Base-by-base conservation (phyloP, 2,329 filamentous ascomycete species). In the Phaeosphaeria sp. region DNA sequence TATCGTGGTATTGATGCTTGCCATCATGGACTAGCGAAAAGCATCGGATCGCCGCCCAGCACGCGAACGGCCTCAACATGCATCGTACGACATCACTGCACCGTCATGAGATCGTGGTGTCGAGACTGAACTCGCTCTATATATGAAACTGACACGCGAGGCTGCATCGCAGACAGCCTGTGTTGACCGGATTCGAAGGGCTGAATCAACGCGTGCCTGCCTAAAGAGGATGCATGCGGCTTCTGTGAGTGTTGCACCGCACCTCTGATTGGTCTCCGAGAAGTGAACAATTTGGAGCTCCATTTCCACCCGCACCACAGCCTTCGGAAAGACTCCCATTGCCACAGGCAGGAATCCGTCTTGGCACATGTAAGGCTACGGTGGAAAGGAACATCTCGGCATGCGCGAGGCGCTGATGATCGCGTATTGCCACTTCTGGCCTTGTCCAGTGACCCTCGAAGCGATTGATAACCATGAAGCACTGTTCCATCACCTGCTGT, bases 301-400 rank as follows among this genome's bases (percentile, higher is more conserved):
- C 36, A 49, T 49, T 42, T 42, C 11, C 21, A 15, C n/a, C 25
- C 46, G 42, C 13, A 39, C 42, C 33, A 56, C 20, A 52, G 22
- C 36, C 24, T 36, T 56, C 43, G 24, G 17, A 24, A 30, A 21
- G 40, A 20, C 45, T 11, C 36, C 49, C 44, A 45, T 48, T 39
- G 50, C 50, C 49, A 56, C 54, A 43, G 24, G 15, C 18, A 13
- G 33, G 18, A 36, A 17, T 15, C n/a, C 6, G 17, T 24, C 49
- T 57, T 53, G 45, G 55, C 50, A 13, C 20, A 39, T 22, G 18
- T 11, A 15, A 53, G 42, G 22, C 27, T 40, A 53, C 46, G 46
- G 18, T 22, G 40, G 21, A 2, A 11, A 42, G 49, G 22, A 51
- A 15, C 7, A 46, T 18, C 11, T 53, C 55, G 45, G 45, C 20